Percentiles rank a stretch among this genome's conserved stretches.
These are phyloP conservation scores for Amphibolis antarctica DNA, from an alignment of 106 monocot genomes.

Conservation along the genomic window DNA sequence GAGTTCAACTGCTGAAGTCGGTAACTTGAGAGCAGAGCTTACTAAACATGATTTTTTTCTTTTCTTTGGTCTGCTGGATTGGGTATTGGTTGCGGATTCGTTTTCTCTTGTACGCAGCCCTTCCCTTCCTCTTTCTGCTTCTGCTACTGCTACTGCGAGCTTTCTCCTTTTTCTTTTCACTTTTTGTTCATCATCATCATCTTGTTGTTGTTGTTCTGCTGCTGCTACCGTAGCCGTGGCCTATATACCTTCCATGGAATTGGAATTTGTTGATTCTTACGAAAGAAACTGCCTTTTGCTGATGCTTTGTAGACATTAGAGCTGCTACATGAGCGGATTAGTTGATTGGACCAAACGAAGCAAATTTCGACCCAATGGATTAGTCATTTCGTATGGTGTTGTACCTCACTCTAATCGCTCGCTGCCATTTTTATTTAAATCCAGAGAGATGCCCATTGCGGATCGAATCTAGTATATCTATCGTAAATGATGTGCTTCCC, in stretches of 20 bases:
- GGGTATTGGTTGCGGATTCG: constrained; percentile 5
- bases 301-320: background rate
- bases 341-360: background rate
- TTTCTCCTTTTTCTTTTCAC: background rate
- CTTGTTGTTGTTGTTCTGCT: no score
- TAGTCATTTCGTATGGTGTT: background rate
- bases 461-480: no score
- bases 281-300: background rate
- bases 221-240: no score
- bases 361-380: background rate
- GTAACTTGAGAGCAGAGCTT: background rate
- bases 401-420: background rate
- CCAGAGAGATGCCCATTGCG: background rate
- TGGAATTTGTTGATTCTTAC: background rate
- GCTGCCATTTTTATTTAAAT: background rate
- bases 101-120: background rate
- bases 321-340: background rate
- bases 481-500: background rate
- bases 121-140: no score
- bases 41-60: background rate
- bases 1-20: background rate
- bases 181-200: background rate
- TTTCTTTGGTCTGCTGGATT: background rate
- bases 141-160: background rate
- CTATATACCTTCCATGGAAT: background rate